These are phyloP conservation scores for Phalaenopsis equestris DNA, from an alignment of 106 monocot species.

Conservation along the genomic window DNA sequence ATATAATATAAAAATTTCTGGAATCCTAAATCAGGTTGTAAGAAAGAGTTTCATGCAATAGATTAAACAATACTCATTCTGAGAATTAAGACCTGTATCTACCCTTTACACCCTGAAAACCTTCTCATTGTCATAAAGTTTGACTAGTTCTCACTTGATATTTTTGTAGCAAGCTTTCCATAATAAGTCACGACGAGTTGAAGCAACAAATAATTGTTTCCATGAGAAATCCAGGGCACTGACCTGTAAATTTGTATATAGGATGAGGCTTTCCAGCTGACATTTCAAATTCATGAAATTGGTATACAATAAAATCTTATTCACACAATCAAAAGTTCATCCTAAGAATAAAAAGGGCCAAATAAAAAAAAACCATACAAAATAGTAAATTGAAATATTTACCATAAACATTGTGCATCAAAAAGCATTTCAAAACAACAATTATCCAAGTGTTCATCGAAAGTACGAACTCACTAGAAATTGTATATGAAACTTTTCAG, in stretches of 20 bases:
- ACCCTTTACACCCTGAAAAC: neutral
- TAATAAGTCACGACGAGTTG: slow-evolving; percentile 37
- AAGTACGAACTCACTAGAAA: neutral
- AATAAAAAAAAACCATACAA: too few relatives aligned
- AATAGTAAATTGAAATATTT: too few relatives aligned
- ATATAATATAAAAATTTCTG: neutral
- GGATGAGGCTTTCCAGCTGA: neutral
- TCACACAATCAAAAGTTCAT: neutral
- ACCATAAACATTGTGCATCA: too few relatives aligned
- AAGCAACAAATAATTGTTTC: slow-evolving; percentile 57
- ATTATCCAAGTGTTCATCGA: too few relatives aligned
- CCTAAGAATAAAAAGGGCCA: neutral
- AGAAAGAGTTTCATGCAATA: too few relatives aligned
- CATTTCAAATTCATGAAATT: neutral
- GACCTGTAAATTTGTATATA: slow-evolving; percentile 41
- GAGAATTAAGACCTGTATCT: neutral
- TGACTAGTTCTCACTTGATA: slow-evolving; percentile 38
- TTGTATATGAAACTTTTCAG: neutral
- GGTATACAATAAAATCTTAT: neutral
- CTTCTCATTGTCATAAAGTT: neutral
- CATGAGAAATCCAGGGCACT: slow-evolving; percentile 76
- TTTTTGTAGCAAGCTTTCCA: slow-evolving; percentile 84
- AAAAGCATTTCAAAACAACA: too few relatives aligned
- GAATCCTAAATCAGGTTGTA: too few relatives aligned
- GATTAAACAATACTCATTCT: neutral